A percentile compares a stretch with the other conserved stretches of the same genome.
Conservation (phyloP, 192 early-diverging fungal genomes). For the Gryganskiella cystojenkinii region DNA sequence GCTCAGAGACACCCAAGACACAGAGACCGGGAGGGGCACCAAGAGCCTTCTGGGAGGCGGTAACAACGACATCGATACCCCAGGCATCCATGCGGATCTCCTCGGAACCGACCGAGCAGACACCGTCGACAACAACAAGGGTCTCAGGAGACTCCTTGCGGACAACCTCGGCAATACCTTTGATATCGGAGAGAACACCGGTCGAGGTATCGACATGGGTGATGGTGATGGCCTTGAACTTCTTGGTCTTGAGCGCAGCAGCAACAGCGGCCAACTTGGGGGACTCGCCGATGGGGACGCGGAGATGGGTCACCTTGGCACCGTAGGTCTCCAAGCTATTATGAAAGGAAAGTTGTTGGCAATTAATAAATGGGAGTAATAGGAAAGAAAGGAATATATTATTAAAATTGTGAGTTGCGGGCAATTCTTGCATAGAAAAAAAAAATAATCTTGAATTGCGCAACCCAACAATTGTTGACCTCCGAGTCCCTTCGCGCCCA, state of each 20-base stretch:
- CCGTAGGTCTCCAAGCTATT: constrained; percentile 86
- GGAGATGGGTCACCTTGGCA: constrained; percentile 83
- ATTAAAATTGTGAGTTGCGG: no score
- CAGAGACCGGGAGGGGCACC: constrained; percentile 95
- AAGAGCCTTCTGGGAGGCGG: constrained; percentile 95
- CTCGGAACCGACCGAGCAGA: constrained; percentile 95
- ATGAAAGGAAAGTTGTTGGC: no score
- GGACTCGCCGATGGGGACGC: constrained; percentile 75
- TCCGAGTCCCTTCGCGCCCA: no score
- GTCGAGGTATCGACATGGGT: constrained; percentile 98
- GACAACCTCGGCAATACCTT: constrained; percentile 79
- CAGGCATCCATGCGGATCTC: constrained; percentile 92
- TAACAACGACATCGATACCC: constrained; percentile 92
- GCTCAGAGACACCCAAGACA: constrained; percentile 85
- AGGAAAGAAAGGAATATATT: no score
- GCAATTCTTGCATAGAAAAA: background rate
- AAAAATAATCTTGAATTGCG: background rate
- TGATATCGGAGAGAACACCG: constrained; percentile 88
- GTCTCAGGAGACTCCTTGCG: constrained; percentile 83
- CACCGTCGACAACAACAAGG: constrained; percentile 93
- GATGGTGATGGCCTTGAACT: constrained; percentile 90
- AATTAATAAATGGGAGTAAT: no score
- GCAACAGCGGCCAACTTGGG: constrained; percentile 76
- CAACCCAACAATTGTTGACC: background rate
- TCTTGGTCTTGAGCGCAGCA: constrained; percentile 67